A percentile compares a stretch with the other conserved stretches of the same genome.
Evolutionary conservation across 306 rosid species (phyloP).

Genomic region (Vigna unguiculata): DNA sequence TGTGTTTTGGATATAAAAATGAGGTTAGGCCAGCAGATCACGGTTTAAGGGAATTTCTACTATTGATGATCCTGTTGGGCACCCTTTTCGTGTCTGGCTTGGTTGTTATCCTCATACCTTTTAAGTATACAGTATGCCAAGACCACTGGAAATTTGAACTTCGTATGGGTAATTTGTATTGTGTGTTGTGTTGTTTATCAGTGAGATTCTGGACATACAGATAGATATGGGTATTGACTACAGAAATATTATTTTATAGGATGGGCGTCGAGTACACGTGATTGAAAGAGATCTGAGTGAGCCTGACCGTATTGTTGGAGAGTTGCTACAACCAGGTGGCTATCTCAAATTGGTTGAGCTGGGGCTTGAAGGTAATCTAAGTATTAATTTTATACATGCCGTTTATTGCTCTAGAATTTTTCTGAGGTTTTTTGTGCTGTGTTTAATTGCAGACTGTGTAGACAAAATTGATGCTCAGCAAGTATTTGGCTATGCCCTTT

Average conservation of each 20-base stretch:
- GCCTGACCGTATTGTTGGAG: constrained; percentile 97
- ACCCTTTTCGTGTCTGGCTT: neutral
- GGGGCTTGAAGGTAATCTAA: constrained; percentile 81
- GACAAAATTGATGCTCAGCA: constrained; percentile 82
- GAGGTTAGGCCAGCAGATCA: neutral
- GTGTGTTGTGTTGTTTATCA: neutral
- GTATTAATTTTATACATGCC: neutral
- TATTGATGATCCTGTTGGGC: neutral
- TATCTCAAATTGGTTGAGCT: constrained; percentile 91
- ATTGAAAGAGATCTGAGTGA: constrained; percentile 93
- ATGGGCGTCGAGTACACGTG: constrained; percentile 86
- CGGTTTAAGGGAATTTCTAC: neutral
- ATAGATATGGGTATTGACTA: constrained; percentile 23
- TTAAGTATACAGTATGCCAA: neutral
- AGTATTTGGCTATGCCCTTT: constrained; percentile 95
- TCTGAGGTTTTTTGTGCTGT: constrained; percentile 15
- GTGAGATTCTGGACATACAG: constrained; percentile 11
- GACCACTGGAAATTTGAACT: neutral
- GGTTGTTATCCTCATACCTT: constrained; percentile 12
- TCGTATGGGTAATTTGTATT: constrained; percentile 1
- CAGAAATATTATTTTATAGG: constrained; percentile 57
- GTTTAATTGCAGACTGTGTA: constrained; percentile 77
- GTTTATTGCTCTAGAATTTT: neutral
- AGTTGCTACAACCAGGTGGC: constrained; percentile 96
- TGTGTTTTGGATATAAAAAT: neutral